A percentile compares a stretch with the other conserved stretches of the same genome.
These are phyloP conservation scores for Omphalotus guepiniiformis DNA, from an alignment of 768 basidiomycete species.

Conservation along the genomic window DNA sequence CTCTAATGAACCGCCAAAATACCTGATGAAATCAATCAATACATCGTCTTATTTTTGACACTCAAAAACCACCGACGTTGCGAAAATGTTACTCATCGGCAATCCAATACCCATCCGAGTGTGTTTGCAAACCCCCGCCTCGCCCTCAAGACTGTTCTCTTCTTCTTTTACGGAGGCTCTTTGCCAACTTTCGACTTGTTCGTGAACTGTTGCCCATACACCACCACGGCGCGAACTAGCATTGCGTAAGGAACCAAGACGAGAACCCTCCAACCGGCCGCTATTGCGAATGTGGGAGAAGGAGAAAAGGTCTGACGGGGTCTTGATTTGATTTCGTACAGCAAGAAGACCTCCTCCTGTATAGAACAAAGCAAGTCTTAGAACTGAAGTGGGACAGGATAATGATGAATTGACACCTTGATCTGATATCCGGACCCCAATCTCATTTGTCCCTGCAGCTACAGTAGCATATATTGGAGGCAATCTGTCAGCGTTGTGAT, in stretches of 20 bases:
- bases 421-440: constrained; percentile 86
- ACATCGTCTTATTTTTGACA: constrained; percentile 1
- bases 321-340: constrained; percentile 42
- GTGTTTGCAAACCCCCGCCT: constrained; percentile 47
- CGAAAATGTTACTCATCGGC: constrained; percentile 87
- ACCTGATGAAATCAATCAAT: constrained; percentile 35
- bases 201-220: constrained; percentile 73
- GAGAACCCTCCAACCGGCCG: constrained; percentile 58
- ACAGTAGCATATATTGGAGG: constrained; percentile 77
- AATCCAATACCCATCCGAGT: constrained; percentile 76
- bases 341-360: constrained; percentile 69
- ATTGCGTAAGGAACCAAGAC: constrained; percentile 63
- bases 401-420: constrained; percentile 45
- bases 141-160: constrained; percentile 34
- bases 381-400: constrained; percentile 1
- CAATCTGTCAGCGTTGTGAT: constrained; percentile 35
- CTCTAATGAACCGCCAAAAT: constrained; percentile 80
- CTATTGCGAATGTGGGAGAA: constrained; percentile 85
- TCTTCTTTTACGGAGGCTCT: constrained; percentile 18
- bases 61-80: constrained; percentile 48
- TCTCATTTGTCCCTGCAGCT: constrained; percentile 65
- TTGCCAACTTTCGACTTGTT: constrained; percentile 61
- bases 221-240: constrained; percentile 59
- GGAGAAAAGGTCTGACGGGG: constrained; percentile 79
- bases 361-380: constrained; percentile 8